Evolutionary conservation across 192 early-diverging fungal species (phyloP), one percentile per base, ranked within the genome.

Genomic region (Gonapodya sp.): DNA sequence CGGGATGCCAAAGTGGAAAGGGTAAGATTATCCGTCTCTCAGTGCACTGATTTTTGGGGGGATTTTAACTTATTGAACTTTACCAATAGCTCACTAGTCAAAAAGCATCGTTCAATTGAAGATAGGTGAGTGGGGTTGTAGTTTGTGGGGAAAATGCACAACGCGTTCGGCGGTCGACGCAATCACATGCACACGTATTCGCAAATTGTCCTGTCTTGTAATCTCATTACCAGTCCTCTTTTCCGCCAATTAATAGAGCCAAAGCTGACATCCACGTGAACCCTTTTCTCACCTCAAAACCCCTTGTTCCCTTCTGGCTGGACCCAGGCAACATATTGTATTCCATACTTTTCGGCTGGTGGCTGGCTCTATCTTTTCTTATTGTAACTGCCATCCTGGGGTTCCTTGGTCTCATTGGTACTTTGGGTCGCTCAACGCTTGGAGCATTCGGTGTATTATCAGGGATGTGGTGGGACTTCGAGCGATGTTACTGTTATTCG

Each of bases 341-440:
- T 95, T 84, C 91, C 32, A 46, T 96, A 34, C 79, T 95, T 35
- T 96, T 94, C 87, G 96, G 96, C 0, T 97, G 96, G 95, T 94
- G 93, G 94, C 83, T 97, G 77, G 81, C 93, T 0, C 30, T 93
- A 0, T 87, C 94, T 30, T 91, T 92, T 73, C 74, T 93, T 36
- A 79, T 94, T 24, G 92, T 93, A 0, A 83, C 91, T 8, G 73
- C 93, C 1, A 80, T 97, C 34, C 85, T 87, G 2, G 79, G 30
- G 1, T 84, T 88, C 1, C 14, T 89, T 35, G 81, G 79, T 18
- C 36, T 86, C 1, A 18, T 90, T 31, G 87, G 87, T 1, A 79
- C 78, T 30, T 0, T 83, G 16, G 84, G 78, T 14, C 78, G 82
- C 80, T 73, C 8, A 24, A 64, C 46, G 46, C 46, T 64, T 16